Percentiles rank a stretch among this genome's conserved stretches.
Conservation (phyloP, 768 basidiomycete genomes). For the Lyophyllum semitale region DNA sequence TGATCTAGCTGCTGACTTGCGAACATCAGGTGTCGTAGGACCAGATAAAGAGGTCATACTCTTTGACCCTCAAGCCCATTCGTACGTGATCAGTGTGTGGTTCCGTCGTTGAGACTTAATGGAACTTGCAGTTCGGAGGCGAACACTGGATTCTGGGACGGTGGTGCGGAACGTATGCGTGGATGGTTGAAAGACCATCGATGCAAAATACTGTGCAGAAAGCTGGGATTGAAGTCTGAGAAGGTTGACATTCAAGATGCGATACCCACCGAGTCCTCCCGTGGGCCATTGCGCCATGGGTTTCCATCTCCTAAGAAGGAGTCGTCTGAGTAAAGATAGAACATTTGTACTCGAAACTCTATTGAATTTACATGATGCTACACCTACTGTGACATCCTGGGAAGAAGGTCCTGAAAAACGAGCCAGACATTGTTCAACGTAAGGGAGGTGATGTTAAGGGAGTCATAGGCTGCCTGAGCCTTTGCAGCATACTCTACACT, state of each 20-base stretch:
- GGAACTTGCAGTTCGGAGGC: not conserved
- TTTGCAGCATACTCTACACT: not conserved
- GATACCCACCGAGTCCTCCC: not conserved
- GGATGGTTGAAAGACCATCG: conserved; percentile 7
- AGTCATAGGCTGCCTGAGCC: not conserved
- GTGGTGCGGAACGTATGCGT: not conserved
- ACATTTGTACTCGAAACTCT: too few relatives aligned
- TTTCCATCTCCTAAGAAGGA: too few relatives aligned
- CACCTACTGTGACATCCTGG: too few relatives aligned
- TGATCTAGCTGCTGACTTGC: too few relatives aligned
- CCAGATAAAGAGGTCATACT: conserved; percentile 1
- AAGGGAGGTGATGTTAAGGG: not conserved
- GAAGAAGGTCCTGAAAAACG: conserved; percentile 2
- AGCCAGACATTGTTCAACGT: conserved; percentile 7
- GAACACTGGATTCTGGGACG: conserved; percentile 8
- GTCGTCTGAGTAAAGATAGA: too few relatives aligned
- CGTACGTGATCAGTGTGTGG: not conserved
- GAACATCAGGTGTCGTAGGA: not conserved
- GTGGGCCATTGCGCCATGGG: too few relatives aligned
- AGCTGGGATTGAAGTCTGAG: not conserved
- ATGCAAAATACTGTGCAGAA: conserved; percentile 7
- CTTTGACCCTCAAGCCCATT: conserved; percentile 1
- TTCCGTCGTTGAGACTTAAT: not conserved
- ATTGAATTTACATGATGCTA: too few relatives aligned
- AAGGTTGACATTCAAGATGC: not conserved